A percentile compares a stretch with the other conserved stretches of the same genome.
These are phyloP conservation scores for Anisogramma anomala DNA, from an alignment of 2,329 filamentous ascomycete genomes.

Conservation along the genomic window DNA sequence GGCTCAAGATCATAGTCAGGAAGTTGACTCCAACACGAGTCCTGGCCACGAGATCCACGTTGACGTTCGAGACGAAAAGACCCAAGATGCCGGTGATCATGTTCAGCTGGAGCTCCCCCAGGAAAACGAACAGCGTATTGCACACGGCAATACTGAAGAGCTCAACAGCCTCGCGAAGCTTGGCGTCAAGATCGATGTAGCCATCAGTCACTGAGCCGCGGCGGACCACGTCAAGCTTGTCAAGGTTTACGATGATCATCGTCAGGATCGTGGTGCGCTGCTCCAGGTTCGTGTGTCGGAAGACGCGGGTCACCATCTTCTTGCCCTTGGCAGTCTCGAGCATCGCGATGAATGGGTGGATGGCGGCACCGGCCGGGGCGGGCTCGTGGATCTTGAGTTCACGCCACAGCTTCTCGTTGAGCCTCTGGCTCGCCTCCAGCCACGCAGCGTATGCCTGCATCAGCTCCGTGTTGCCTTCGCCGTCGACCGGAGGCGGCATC, in stretches of 20 bases:
- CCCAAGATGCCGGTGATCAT: conserved; percentile 86
- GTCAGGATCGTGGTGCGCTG: conserved; percentile 92
- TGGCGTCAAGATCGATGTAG: conserved; percentile 58
- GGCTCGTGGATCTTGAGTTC: conserved; percentile 88
- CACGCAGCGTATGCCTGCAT: conserved; percentile 70
- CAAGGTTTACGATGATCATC: conserved; percentile 88
- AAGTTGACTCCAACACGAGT: conserved; percentile 83
- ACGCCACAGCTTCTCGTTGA: conserved; percentile 74
- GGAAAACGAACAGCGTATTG: conserved; percentile 77
- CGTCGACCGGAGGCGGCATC: conserved; percentile 53
- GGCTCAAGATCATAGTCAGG: conserved; percentile 86
- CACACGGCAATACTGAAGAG: conserved; percentile 81
- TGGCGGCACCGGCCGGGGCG: conserved; percentile 57
- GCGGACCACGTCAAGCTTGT: conserved; percentile 80
- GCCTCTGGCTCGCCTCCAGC: conserved; percentile 55
- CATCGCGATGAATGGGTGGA: conserved; percentile 93
- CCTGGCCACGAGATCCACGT: conserved; percentile 71
- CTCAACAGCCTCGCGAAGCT: conserved; percentile 83
- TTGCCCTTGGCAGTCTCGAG: conserved; percentile 92
- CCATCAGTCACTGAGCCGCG: conserved; percentile 64
- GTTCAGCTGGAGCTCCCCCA: conserved; percentile 80
- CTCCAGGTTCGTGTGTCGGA: conserved; percentile 83
- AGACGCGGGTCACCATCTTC: conserved; percentile 87
- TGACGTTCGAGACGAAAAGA: conserved; percentile 63
- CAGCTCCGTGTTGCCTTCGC: conserved; percentile 53